A percentile compares a stretch with the other conserved stretches of the same genome.
These are phyloP conservation scores for Gaillardinia entomophila DNA, from an alignment of 805 yeast genomes.

Conservation along the genomic window DNA sequence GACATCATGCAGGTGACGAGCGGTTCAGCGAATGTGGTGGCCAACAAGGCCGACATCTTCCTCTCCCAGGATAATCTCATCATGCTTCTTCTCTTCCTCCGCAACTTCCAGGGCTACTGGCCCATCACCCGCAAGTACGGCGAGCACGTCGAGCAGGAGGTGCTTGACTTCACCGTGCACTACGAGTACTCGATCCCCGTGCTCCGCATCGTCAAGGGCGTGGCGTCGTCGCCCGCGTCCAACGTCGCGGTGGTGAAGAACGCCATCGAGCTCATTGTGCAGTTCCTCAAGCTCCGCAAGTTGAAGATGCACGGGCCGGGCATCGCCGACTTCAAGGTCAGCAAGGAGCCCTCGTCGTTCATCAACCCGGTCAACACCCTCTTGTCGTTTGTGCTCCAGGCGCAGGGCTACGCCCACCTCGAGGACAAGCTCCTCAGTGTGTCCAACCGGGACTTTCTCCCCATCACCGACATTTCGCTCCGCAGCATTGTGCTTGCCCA, in stretches of 20 bases:
- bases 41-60: slow-evolving; percentile 17
- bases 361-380: slow-evolving; percentile 57
- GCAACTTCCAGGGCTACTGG: slow-evolving; percentile 54
- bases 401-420: slow-evolving; percentile 20
- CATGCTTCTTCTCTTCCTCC: slow-evolving; percentile 41
- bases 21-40: no score
- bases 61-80: slow-evolving; percentile 32
- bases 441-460: slow-evolving; percentile 29
- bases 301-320: slow-evolving; percentile 19
- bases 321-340: slow-evolving; percentile 35
- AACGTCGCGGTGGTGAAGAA: slow-evolving; percentile 13
- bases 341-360: slow-evolving; percentile 48
- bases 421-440: slow-evolving; percentile 6
- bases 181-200: slow-evolving; percentile 42
- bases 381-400: slow-evolving; percentile 40
- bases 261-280: slow-evolving; percentile 26
- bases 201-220: slow-evolving; percentile 34
- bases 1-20: no score
- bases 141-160: slow-evolving; percentile 61
- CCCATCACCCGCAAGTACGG: slow-evolving; percentile 55
- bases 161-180: slow-evolving; percentile 44
- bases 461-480: slow-evolving; percentile 51
- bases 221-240: slow-evolving; percentile 15
- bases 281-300: slow-evolving; percentile 21
- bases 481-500: slow-evolving; percentile 55